Conservation (phyloP, 73 alveolate genomes). For the Paramecium sonneborni region DNA sequence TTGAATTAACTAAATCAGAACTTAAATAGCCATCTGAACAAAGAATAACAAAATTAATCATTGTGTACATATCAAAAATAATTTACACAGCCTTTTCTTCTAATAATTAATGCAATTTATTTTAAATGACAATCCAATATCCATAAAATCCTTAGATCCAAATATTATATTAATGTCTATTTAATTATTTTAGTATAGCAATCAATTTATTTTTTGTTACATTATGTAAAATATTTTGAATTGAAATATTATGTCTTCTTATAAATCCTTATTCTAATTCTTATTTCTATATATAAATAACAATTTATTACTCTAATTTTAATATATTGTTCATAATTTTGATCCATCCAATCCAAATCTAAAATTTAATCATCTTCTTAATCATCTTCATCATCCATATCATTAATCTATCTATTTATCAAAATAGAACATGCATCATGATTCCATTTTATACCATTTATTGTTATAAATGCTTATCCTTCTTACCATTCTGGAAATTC, state of each 20-base stretch:
- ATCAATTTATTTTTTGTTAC: not conserved
- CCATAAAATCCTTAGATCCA: constrained; percentile 7
- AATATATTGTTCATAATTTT: not conserved
- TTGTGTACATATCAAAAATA: not conserved
- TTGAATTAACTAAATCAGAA: not conserved
- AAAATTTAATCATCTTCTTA: not conserved
- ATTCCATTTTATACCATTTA: constrained; percentile 49
- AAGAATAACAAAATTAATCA: not conserved
- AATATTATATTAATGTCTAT: not conserved
- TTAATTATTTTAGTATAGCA: not conserved
- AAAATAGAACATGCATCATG: not conserved
- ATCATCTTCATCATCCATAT: not conserved
- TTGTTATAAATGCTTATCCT: not conserved
- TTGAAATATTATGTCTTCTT: constrained; percentile 3
- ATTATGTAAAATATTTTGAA: not conserved
- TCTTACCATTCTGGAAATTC: constrained; percentile 57
- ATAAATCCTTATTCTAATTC: constrained; percentile 27
- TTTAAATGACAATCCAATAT: not conserved
- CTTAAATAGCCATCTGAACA: not conserved
- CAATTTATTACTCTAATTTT: constrained; percentile 5
- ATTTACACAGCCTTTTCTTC: not conserved
- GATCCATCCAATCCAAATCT: not conserved
- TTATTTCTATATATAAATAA: not conserved
- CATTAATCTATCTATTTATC: not conserved
- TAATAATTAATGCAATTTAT: not conserved